Conservation (phyloP, 2,329 filamentous ascomycete genomes). For the Ceratocystis albifundus region DNA sequence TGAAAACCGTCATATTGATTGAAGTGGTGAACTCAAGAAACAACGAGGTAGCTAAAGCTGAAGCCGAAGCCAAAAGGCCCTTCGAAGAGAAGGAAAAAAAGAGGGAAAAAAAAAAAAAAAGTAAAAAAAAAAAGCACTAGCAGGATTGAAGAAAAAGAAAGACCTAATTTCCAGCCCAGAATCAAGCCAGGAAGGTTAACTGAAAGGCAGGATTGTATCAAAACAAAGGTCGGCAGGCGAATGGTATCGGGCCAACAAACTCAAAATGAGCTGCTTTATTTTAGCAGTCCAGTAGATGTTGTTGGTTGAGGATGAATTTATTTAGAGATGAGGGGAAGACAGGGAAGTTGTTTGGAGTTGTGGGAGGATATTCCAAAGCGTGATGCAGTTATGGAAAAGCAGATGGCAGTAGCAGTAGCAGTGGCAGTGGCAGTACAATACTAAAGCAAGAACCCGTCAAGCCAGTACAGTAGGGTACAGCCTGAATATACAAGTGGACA, state of each 20-base stretch:
- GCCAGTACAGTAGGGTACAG: not conserved
- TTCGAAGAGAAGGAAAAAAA: not conserved
- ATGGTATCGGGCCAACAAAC: not conserved
- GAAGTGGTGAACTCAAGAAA: not conserved
- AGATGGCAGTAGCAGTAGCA: not conserved
- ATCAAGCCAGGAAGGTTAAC: not conserved
- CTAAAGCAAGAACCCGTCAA: not conserved
- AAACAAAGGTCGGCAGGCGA: not conserved
- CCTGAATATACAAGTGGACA: not conserved
- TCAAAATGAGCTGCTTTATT: not conserved
- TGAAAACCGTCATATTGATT: constrained; percentile 40
- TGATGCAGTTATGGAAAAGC: not conserved
- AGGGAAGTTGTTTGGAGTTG: not conserved
- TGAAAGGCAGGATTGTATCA: not conserved
- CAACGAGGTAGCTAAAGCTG: constrained; percentile 5
- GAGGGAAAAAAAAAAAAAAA: not conserved
- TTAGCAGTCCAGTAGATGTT: not conserved
- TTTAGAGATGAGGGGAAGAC: not conserved
- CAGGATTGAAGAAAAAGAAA: constrained; percentile 6
- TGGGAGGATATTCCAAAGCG: no score
- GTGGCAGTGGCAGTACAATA: no score
- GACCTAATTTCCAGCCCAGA: not conserved
- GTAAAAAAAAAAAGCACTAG: not conserved
- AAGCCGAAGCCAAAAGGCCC: not conserved
- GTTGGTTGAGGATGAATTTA: not conserved